These are phyloP conservation scores for Penicillium malachiteum DNA, from an alignment of 495 filamentous ascomycete genomes.

Conservation along the genomic window DNA sequence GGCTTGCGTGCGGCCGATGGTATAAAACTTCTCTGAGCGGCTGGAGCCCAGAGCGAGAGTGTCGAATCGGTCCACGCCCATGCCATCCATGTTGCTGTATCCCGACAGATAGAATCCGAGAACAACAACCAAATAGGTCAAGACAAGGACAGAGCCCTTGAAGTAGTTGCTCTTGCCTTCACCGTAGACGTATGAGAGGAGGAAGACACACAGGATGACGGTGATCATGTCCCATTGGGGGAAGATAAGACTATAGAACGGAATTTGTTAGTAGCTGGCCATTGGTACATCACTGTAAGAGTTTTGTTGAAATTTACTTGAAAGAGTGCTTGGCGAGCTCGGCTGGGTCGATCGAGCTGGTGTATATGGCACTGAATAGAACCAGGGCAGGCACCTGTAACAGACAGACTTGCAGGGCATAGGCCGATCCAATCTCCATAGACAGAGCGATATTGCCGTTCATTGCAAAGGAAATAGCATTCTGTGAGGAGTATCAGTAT, in stretches of 20 bases:
- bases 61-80: conserved; percentile 69
- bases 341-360: conserved; percentile 45
- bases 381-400: conserved; percentile 93
- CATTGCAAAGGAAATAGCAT: conserved; percentile 99
- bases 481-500: conserved; percentile 55
- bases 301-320: conserved; percentile 45
- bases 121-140: conserved; percentile 91
- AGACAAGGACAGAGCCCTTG: conserved; percentile 85
- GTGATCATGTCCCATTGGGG: conserved; percentile 99
- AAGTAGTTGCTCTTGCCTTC: conserved; percentile 82
- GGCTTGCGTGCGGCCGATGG: conserved; percentile 33
- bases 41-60: conserved; percentile 54
- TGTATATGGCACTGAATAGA: conserved; percentile 74
- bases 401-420: conserved; percentile 96
- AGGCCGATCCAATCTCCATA: conserved; percentile 98
- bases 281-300: background rate
- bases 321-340: conserved; percentile 79
- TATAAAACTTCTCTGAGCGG: conserved; percentile 38
- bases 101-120: conserved; percentile 89
- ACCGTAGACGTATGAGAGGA: conserved; percentile 96
- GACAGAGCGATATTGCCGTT: conserved; percentile 99
- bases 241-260: conserved; percentile 73
- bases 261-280: conserved; percentile 7
- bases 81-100: conserved; percentile 60
- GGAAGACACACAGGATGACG: conserved; percentile 95